Base-by-base conservation (phyloP, 345 rosid species). In the Excoecaria cochinchinensis region DNA sequence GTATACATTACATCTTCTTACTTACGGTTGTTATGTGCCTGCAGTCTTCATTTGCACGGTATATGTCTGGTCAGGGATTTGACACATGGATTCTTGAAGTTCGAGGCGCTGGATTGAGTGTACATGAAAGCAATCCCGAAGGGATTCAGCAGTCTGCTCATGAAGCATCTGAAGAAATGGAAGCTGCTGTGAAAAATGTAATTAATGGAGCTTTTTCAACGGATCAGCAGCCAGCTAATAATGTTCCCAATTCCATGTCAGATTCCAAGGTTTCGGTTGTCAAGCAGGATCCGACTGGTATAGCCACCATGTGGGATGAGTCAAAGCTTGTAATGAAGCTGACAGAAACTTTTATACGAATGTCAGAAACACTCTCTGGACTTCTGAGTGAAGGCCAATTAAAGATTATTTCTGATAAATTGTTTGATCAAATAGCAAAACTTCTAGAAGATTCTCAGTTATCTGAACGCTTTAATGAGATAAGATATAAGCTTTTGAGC, bases 41-140 rank as follows among this genome's bases (percentile, higher is more conserved):
- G 86, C 87, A 93, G 96, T 88, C 86, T 76, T 95, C 99, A 31
- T 95, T 95, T 84, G 98, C 97, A 6, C 85, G 98, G 48, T 84
- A 85, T 74, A 91, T 91, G 97, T 88, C 97, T 53, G 78, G 79
- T 68, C 90, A 93, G 71, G 99, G 99, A 76, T 95, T 90, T 84
- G 99, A 95, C 81, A 95, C 98, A 1, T 95, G 99, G 99, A 71
- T 93, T 77, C 95, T 95, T 39, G 99, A 95, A 82, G 89, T 95
- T 72, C 90, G 97, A 80, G 98, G 99, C 61, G 98, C 99, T 40
- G 99, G 99, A 8, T 81, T 95, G 84, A 95, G 98, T 69, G 79
- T 88, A 55, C 83, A 77, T 75, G 91, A 79, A 70, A 87, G 91
- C 15, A 84, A 83, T 83, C 71, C 87, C 12, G 75, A 91, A 87